Conservation (phyloP, 108 stramenopile species). For the Bacterosira constricta region DNA sequence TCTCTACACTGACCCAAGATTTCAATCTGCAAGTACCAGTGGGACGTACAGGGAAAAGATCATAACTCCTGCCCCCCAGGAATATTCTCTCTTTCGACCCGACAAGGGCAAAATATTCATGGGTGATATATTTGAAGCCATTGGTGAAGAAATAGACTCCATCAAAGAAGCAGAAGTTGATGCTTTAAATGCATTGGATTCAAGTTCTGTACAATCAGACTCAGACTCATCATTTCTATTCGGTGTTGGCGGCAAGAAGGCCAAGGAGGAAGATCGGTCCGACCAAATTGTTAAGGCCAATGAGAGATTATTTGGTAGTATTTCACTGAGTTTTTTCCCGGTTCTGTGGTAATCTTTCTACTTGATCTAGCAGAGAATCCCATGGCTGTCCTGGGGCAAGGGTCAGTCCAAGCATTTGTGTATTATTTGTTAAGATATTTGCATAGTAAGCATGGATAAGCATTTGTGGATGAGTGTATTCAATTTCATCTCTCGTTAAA, state of each 20-base stretch:
- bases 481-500: too few relatives aligned
- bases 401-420: too few relatives aligned
- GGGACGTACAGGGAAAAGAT: neutral
- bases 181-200: conserved; percentile 17
- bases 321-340: conserved; percentile 51
- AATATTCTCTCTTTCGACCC: conserved; percentile 33
- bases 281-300: conserved; percentile 7
- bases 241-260: conserved; percentile 7
- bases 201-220: conserved; percentile 31
- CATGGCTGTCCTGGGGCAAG: too few relatives aligned
- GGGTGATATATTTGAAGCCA: conserved; percentile 30
- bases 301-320: conserved; percentile 39
- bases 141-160: conserved; percentile 35
- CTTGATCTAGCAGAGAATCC: neutral
- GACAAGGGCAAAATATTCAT: conserved; percentile 5
- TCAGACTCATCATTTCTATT: conserved; percentile 27
- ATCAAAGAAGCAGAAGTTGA: conserved; percentile 46
- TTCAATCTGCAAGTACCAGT: neutral
- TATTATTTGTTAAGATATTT: too few relatives aligned
- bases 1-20: neutral
- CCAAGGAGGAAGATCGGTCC: conserved; percentile 8
- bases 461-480: too few relatives aligned
- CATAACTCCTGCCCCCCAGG: conserved; percentile 35
- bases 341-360: conserved; percentile 33
- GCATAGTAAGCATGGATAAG: too few relatives aligned